Evolutionary conservation across 2,329 filamentous ascomycete genomes (phyloP), one percentile per base, ranked within the genome.

Genomic region (Venturiaceae sp.): DNA sequence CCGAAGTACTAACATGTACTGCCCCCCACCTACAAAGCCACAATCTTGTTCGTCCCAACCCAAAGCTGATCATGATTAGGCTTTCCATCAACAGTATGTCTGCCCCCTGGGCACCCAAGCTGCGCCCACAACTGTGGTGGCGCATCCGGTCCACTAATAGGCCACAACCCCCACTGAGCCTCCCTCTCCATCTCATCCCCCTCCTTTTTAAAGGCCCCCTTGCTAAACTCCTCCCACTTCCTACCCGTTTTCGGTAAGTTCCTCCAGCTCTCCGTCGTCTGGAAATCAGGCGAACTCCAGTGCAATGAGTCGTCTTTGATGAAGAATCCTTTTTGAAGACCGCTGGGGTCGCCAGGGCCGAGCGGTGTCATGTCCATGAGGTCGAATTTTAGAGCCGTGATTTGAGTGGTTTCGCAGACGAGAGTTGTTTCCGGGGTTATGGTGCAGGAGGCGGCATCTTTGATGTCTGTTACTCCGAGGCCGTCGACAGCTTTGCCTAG

Each of bases 81-180:
- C 36, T 39, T 39, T 13, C 13, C 36, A 23, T 23, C 33, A 28
- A 32, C 54, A 2, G 9, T 5, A 33, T 56, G 54, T 9, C 30
- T 56, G 1, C 54, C 54, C 53, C 54, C 54, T n/a, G 33, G 34
- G 13, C 54, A 53, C 2, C 54, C 54, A 6, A 56, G 36, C 54
- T 56, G 54, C 19, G 23, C 11, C 13, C 34, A 54, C 34, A 34
- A 13, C 52, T 54, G 9, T 11, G 37, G 21, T 4, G 5, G 19
- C 26, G 19, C 32, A 11, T 33, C 28, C 5, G 26, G 5, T 33
- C 23, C 23, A 26, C 23, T 4, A 19, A 26, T 54, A 13, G 44
- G 44, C 19, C 44, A 56, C 33, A 56, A 11, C n/a, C 34, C 54
- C 54, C 54, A 50, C 54, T 56, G 54, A 23, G 54, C 54, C 34